Evolutionary conservation across 78 protist genomes (phyloP).

Genomic region (Thecamonas trahens): DNA sequence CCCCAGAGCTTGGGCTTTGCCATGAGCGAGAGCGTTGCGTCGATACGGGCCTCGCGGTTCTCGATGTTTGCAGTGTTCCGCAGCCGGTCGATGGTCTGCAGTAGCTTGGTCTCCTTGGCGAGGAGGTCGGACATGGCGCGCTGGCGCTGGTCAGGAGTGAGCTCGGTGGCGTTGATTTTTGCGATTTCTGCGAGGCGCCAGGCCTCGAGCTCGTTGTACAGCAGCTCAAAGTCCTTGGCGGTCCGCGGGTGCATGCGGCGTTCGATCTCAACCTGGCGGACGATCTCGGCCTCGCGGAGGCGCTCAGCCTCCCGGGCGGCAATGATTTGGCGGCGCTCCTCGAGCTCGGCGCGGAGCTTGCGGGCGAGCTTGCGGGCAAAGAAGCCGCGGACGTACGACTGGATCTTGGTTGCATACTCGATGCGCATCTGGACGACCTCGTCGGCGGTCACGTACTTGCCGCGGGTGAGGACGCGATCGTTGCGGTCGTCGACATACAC

Average conservation of each 20-base stretch:
- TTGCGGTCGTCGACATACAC: neutral
- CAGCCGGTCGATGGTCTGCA: conserved; percentile 64
- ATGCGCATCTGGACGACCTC: conserved; percentile 14
- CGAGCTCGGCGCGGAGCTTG: neutral
- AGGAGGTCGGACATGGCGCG: conserved; percentile 33
- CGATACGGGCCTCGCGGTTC: conserved; percentile 6
- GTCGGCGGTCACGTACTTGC: conserved; percentile 36
- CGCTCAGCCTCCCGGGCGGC: neutral
- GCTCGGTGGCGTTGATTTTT: conserved; percentile 7
- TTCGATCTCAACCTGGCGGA: conserved; percentile 25
- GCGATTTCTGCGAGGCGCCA: conserved; percentile 32
- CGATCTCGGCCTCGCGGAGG: conserved; percentile 1
- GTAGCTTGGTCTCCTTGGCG: conserved; percentile 46
- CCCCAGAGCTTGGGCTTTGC: neutral
- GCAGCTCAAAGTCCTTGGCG: conserved; percentile 41
- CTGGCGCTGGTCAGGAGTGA: conserved; percentile 17
- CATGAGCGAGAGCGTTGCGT: neutral
- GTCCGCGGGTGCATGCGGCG: conserved; percentile 63
- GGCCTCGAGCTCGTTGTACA: conserved; percentile 60
- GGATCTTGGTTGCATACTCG: conserved; percentile 16
- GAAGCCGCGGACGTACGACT: conserved; percentile 41
- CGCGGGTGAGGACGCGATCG: conserved; percentile 20
- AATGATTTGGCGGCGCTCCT: neutral
- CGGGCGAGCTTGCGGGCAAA: conserved; percentile 37
- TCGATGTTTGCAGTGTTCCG: conserved; percentile 13